Evolutionary conservation across 306 rosid genomes (phyloP).

Genomic region (Pyrus betulifolia): DNA sequence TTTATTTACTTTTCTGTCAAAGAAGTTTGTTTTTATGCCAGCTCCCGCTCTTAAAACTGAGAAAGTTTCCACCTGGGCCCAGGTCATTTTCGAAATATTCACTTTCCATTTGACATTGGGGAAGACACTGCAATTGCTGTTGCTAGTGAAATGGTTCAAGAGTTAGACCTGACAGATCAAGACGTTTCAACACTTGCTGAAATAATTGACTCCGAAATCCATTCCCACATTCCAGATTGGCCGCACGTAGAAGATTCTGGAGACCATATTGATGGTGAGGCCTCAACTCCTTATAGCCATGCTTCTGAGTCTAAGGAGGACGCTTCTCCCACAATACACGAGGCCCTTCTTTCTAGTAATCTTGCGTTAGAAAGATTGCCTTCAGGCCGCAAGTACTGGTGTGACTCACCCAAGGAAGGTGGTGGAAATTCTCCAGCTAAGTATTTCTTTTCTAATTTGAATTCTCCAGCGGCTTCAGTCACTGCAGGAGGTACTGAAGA

Average conservation of each 20-base stretch:
- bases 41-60: not conserved
- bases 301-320: constrained; percentile 34
- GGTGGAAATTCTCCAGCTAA: constrained; percentile 50
- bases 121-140: constrained; percentile 81
- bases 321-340: constrained; percentile 31
- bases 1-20: not conserved
- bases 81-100: constrained; percentile 85
- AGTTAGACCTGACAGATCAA: constrained; percentile 86
- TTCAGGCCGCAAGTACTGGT: constrained; percentile 95
- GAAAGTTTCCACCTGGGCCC: constrained; percentile 6
- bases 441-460: constrained; percentile 38
- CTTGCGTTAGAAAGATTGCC: constrained; percentile 72
- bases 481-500: constrained; percentile 9
- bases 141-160: constrained; percentile 98
- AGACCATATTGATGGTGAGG: constrained; percentile 23
- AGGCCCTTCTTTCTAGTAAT: constrained; percentile 16
- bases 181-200: constrained; percentile 80
- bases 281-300: constrained; percentile 19
- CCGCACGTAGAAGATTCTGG: constrained; percentile 21
- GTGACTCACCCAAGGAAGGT: constrained; percentile 64
- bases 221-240: constrained; percentile 63
- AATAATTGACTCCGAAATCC: constrained; percentile 75
- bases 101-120: constrained; percentile 84
- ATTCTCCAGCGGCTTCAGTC: constrained; percentile 14
- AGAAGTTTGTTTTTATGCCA: not conserved